Base-by-base conservation (phyloP, 139 green algal species). In the Diplosphaera chodatii region DNA sequence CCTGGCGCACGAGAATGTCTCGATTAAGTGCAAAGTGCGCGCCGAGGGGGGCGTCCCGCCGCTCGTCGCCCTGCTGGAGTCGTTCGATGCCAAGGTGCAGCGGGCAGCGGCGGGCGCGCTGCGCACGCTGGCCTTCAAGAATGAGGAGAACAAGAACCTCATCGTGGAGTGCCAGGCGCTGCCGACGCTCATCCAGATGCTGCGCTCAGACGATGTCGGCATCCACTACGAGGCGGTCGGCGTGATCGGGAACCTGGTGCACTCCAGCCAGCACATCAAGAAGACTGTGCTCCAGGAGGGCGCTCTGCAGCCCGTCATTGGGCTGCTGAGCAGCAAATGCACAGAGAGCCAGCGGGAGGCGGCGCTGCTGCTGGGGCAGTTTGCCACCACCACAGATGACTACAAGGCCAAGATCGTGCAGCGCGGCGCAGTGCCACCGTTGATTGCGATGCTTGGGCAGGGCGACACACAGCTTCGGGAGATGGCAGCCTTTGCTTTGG, bases 191-290 rank as follows among this genome's bases (percentile, higher is more conserved):
- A 92, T 97, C 56, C 92, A 94, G 77, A 97, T 99, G 92, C 87
- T 99, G 32, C 84, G 87, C 3, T 89, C 88, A 5, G 90, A 97
- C 37, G 95, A 99, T 78, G 59, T 72, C 31, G 85, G 82, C 66
- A 91, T 95, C 32, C 95, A 99, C 77, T 98, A 98, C 70, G 95
- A 99, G 83, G 95, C 95, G 32, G 93, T 99, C 18, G 95, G 95
- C 13, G 95, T 98, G 13, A 94, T 99, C 30, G 94, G 94, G 66
- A 99, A 98, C 76, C 84, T 99, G 18, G 95, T 99, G 67, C 95
- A 99, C 82, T 94, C 86, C 3, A 93, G 85, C 0, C 32, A 69
- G 20, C 63, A 82, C 71, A 96, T 96, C 71, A 96, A 96, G 78
- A 59, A 59, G 48, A 59, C 48, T 18, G 48, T 59, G 48, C 48